Base-by-base conservation (phyloP, 768 basidiomycete genomes). In the Russula virescens region DNA sequence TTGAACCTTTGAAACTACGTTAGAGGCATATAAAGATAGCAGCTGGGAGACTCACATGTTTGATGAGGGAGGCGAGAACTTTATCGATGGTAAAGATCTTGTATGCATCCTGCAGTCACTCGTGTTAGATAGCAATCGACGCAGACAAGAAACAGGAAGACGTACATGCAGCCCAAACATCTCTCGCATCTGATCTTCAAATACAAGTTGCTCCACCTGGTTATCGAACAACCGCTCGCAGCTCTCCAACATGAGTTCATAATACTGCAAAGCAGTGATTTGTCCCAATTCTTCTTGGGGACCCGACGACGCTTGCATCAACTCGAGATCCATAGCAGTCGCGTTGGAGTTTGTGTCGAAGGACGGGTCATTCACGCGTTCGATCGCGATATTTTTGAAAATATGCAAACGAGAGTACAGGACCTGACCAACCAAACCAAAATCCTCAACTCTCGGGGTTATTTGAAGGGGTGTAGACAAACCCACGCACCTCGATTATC, bases 31-130 rank as follows among this genome's bases (percentile, higher is more conserved):
- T 11, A 13, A 16, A 51, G n/a, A 35, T 21, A 23, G 45, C 16
- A 35, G 7, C 25, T 19, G 26, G 55, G 25, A 21, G 18, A 69
- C 78, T 59, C 45, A 90, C 91, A 76, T 95, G 93, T 71, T 97
- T 98, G 74, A 99, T 86, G 63, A 98, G 81, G 1, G 85, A 80
- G 1, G 89, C 89, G 47, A 98, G 81, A 40, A 98, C 79, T 73
- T 97, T 94, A 75, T 99, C 96, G 26, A 97, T 78, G 0, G 96
- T 98, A 74, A 97, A 99, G 69, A 94, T 83, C 70, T 87, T 88
- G 73, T 92, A 98, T 0, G 86, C 86, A 28, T 90, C 79, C 87
- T 89, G 64, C 3, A 46, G 26, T 19, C 11, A 43, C 16, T 25
- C 14, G 9, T 45, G 16, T 59, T 9, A 35, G 45, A 28, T 43